Percentiles rank a stretch among this genome's conserved stretches.
Conservation (phyloP, 345 rosid genomes). For the Limnanthes douglasii region DNA sequence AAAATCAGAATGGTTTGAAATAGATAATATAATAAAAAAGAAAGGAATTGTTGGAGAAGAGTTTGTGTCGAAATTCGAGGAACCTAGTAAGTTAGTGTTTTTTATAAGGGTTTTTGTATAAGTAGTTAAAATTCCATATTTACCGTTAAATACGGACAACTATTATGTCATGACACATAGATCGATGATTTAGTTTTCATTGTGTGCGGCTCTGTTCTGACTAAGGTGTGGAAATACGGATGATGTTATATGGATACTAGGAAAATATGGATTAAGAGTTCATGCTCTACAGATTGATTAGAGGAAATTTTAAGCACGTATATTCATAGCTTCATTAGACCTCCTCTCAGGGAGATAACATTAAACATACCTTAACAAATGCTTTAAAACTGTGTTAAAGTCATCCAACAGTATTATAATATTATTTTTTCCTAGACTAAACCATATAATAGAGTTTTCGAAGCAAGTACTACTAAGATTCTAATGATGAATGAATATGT, state of each 20-base stretch:
- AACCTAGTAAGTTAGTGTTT: constrained; percentile 75
- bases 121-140: constrained; percentile 81
- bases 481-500: constrained; percentile 3
- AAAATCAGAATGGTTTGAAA: constrained; percentile 85
- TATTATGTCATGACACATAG: constrained; percentile 92
- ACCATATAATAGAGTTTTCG: constrained; percentile 2
- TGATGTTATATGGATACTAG: constrained; percentile 99
- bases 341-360: constrained; percentile 45
- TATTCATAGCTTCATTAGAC: constrained; percentile 42
- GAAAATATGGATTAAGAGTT: constrained; percentile 93
- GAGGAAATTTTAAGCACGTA: constrained; percentile 92
- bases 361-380: constrained; percentile 18
- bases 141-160: constrained; percentile 95
- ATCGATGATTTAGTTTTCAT: constrained; percentile 89
- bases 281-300: constrained; percentile 94
- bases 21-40: constrained; percentile 62
- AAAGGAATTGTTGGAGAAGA: constrained; percentile 68
- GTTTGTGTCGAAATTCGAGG: constrained; percentile 53
- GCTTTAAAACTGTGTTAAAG: constrained; percentile 4
- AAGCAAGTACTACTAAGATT: constrained; percentile 9
- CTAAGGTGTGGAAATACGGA: constrained; percentile 93
- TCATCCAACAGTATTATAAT: constrained; percentile 2
- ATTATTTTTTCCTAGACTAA: constrained; percentile 2
- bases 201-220: constrained; percentile 93
- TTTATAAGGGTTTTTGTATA: constrained; percentile 74